Evolutionary conservation across 225 moss, liverwort and hornwort genomes (phyloP).

Genomic region (Anthoceros angustus): DNA sequence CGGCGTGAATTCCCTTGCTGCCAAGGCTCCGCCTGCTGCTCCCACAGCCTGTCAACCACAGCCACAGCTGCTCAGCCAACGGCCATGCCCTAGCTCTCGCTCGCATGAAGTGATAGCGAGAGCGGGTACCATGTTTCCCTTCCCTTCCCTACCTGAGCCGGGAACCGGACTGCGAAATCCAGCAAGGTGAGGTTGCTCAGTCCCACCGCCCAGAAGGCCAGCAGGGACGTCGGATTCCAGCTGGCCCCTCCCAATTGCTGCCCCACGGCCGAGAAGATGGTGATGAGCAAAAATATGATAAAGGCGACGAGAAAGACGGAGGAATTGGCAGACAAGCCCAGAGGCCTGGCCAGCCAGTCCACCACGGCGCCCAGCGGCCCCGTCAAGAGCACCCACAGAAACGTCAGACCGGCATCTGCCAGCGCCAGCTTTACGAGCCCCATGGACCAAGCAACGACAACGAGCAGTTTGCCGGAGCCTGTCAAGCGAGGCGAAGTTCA

Average conservation of each 20-base stretch:
- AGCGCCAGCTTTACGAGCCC: slow-evolving; percentile 21
- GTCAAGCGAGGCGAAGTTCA: too few relatives aligned
- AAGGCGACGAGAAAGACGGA: slow-evolving; percentile 26
- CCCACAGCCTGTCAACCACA: slow-evolving; percentile 41
- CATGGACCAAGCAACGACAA: slow-evolving; percentile 6
- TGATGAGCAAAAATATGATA: slow-evolving; percentile 17
- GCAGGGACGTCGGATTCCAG: slow-evolving; percentile 53
- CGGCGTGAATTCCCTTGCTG: slow-evolving; percentile 33
- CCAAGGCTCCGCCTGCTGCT: slow-evolving; percentile 34
- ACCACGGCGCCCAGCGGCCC: slow-evolving; percentile 20
- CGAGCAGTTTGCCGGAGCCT: background rate
- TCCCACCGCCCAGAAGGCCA: slow-evolving; percentile 49
- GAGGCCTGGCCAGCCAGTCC: slow-evolving; percentile 12
- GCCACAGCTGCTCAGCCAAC: slow-evolving; percentile 5
- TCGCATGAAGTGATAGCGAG: background rate
- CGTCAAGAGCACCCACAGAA: slow-evolving; percentile 41
- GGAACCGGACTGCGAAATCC: slow-evolving; percentile 35
- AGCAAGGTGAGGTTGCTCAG: slow-evolving; percentile 25
- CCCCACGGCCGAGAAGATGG: slow-evolving; percentile 26
- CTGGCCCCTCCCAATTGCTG: slow-evolving; percentile 52
- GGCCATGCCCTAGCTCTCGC: background rate
- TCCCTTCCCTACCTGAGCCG: slow-evolving; percentile 29
- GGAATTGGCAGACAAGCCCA: slow-evolving; percentile 18
- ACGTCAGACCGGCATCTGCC: slow-evolving; percentile 27
- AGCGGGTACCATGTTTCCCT: background rate